These are phyloP conservation scores for Ophiocordyceps sinensis DNA, from an alignment of 2,329 filamentous ascomycete species.

Conservation along the genomic window DNA sequence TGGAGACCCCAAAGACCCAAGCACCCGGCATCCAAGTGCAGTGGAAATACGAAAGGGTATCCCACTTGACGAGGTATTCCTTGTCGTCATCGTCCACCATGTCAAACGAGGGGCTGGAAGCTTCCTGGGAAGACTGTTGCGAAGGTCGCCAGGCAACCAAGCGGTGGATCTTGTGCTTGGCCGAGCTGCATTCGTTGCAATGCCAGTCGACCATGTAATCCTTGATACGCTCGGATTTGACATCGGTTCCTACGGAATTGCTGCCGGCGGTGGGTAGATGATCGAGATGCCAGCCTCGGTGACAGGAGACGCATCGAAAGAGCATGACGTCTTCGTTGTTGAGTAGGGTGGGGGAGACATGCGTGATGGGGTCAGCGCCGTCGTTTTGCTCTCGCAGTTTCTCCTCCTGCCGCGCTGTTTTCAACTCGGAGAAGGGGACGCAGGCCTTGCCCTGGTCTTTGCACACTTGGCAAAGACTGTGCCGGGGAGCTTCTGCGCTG, in stretches of 20 bases:
- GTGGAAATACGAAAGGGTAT: conserved; percentile 63
- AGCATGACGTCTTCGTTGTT: conserved; percentile 66
- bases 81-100: conserved; percentile 53
- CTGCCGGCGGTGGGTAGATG: conserved; percentile 49
- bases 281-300: conserved; percentile 67
- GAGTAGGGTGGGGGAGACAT: conserved; percentile 46
- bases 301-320: conserved; percentile 70
- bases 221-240: conserved; percentile 38
- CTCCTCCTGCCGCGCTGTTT: conserved; percentile 69
- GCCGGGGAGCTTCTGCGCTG: conserved; percentile 43
- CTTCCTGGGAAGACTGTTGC: conserved; percentile 20
- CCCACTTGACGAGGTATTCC: conserved; percentile 89
- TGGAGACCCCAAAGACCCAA: conserved; percentile 68
- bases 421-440: conserved; percentile 55
- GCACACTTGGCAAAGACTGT: conserved; percentile 61
- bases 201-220: conserved; percentile 66
- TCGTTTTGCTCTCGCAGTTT: conserved; percentile 64
- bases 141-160: conserved; percentile 79
- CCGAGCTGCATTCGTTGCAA: conserved; percentile 62
- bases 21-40: conserved; percentile 77
- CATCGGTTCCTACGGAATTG: conserved; percentile 17
- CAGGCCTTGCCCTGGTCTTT: conserved; percentile 53
- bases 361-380: conserved; percentile 61
- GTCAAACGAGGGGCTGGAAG: conserved; percentile 10
- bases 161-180: conserved; percentile 53